Base-by-base conservation (phyloP, 208 protist species). In the Wallacemonas sp. region DNA sequence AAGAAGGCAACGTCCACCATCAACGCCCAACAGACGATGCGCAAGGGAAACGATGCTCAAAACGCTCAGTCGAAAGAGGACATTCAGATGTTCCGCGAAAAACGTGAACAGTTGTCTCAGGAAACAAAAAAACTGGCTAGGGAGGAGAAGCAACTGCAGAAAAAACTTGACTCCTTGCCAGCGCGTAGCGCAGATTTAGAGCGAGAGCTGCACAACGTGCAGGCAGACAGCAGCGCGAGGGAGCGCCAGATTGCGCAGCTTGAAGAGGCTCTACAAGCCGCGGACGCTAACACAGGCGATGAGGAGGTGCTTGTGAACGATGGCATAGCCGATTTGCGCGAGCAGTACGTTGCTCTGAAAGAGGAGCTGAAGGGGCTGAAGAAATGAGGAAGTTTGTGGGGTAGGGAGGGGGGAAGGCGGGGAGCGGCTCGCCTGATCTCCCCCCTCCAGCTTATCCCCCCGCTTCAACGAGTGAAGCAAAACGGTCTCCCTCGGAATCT, bases 261-360 rank as follows among this genome's bases (percentile, higher is more conserved):
- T 22, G 78, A 88, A 61, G 75, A 62, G 29, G 62, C 83, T 2
- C 57, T 85, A 27, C 46, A 63, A 52, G 72, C 66, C 71, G 66
- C 36, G 37, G 24, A 50, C 27, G 19, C 4, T 10, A 19, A 63
- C 32, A 61, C 63, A 36, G 39, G 9, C 34, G 59, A 78, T 21
- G 57, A 73, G 1, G 37, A 68, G 10, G 21, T 12, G 3, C 32
- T 57, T 8, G 22, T 3, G 27, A 46, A 75, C 2, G 66, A 75
- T 46, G 79, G 81, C 46, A 42, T 95, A 21, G 72, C 63, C 9
- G 42, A 78, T 6, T 63, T 95, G 26, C 87, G 85, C 13, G 78
- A 86, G 33, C 83, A 95, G 64, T 92, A 95, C 48, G 74, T 85
- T n/a, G 55, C 27, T 30, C 71, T 95, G 55, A 84, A 84, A 48